A percentile compares a stretch with the other conserved stretches of the same genome.
phyloP scores from a whole-genome alignment of 2,329 filamentous ascomycete species.

The Scedosporium minutisporum region DNA sequence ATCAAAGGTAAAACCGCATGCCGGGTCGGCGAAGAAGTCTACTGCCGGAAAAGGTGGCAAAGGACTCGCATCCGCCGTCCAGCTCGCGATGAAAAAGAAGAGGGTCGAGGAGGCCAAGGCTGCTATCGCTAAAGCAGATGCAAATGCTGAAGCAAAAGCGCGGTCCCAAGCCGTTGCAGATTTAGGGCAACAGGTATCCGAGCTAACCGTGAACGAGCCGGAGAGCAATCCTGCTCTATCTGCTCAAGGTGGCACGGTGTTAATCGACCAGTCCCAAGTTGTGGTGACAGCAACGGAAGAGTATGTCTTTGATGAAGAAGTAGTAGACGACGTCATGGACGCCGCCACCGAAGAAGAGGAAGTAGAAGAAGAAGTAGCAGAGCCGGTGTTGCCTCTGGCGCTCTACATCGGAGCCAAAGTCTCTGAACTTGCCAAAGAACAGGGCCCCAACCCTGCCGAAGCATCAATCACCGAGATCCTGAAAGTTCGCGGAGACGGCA shows the following conservation, averaged over 20 bases:
- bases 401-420: background rate
- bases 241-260: background rate
- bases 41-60: background rate
- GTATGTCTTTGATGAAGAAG: background rate
- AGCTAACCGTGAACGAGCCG: background rate
- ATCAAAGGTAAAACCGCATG: background rate
- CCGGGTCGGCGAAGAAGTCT: background rate
- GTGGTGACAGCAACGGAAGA: background rate
- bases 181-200: background rate
- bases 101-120: background rate
- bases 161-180: background rate
- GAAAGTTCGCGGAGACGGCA: conserved; percentile 13
- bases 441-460: background rate
- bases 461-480: conserved; percentile 11
- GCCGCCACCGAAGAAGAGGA: background rate
- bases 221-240: background rate
- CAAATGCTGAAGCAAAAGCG: background rate
- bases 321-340: background rate
- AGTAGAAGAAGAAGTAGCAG: background rate
- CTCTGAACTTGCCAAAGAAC: background rate
- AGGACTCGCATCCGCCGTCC: background rate
- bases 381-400: background rate
- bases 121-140: background rate
- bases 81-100: background rate
- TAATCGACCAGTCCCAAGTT: background rate